Base-by-base conservation (phyloP, 2,329 filamentous ascomycete species). In the Aureobasidium subglaciale region DNA sequence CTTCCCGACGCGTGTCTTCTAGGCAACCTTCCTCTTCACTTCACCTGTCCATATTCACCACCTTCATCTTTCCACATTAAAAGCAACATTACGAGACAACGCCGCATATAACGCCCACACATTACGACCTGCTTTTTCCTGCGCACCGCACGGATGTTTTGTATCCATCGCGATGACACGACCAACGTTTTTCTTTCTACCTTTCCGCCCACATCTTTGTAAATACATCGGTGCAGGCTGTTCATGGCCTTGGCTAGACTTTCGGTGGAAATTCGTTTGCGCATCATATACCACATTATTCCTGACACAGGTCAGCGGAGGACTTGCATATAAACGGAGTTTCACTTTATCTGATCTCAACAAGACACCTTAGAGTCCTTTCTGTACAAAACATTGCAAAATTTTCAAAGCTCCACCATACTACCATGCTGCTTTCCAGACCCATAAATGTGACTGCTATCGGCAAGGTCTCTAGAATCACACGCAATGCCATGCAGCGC, bases 1-100 rank as follows among this genome's bases (percentile, higher is more conserved):
- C 52, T 50, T 59, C 40, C 58, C 56, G 16, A 55, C 58, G n/a
- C 56, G 58, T 37, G 58, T 59, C 38, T 59, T 59, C 29, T 59
- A 56, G 53, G n/a, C n/a, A 46, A 20, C n/a, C 4, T 5, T 40
- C 34, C 24, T 42, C 18, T 41, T 52, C 43, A 34, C 46, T 59
- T 57, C 58, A 40, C 30, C 45, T 53, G 48, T 42, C 20, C 18
- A 57, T 52, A 52, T 40, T 52, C 46, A 32, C 48, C 35, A 46
- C 45, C 55, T 50, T 57, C 35, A 22, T 53, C 42, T 53, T 37
- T 38, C 11, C 41, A 25, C 38, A 43, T 32, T 18, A 54, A 54
- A 54, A 43, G 38, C 38, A 53, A 15, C 8, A 25, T 35, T 27
- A 54, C 38, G 50, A 54, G 30, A 38, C 50, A n/a, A 54, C 50